Evolutionary conservation across 1,139 yeast genomes (phyloP).

Genomic region (Taphrina deformans): DNA sequence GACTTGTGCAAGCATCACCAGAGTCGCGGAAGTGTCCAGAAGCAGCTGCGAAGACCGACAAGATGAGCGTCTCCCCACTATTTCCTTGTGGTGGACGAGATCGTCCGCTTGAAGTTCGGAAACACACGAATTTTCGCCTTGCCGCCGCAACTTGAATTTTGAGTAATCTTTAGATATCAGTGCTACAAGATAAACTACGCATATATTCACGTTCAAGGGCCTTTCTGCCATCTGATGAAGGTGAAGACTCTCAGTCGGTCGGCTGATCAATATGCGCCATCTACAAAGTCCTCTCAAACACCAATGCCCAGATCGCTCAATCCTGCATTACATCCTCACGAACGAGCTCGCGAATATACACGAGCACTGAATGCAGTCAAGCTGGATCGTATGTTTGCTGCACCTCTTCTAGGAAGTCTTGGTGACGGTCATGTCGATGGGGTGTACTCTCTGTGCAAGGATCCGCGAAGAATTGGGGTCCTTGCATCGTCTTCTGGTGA

Average conservation of each 20-base stretch:
- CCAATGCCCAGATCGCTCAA: conserved; percentile 85
- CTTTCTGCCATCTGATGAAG: conserved; percentile 6
- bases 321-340: conserved; percentile 95
- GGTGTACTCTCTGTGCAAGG: conserved; percentile 83
- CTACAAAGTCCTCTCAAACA: conserved; percentile 56
- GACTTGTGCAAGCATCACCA: too few relatives aligned
- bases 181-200: not conserved
- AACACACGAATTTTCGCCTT: not conserved
- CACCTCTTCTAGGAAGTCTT: conserved; percentile 91
- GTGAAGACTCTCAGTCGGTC: conserved; percentile 32
- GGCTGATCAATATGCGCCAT: conserved; percentile 33
- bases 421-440: conserved; percentile 97
- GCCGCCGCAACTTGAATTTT: not conserved
- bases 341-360: conserved; percentile 93
- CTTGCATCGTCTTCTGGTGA: conserved; percentile 94
- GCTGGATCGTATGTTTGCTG: conserved; percentile 90
- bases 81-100: not conserved
- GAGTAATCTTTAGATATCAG: not conserved
- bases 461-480: conserved; percentile 65
- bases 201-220: not conserved
- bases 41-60: too few relatives aligned
- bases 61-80: not conserved
- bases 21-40: not conserved
- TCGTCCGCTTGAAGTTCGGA: not conserved
- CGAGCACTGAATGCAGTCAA: conserved; percentile 94